These are phyloP conservation scores for Trichoderma sp. DNA, from an alignment of 2,329 filamentous ascomycete genomes.

Conservation along the genomic window DNA sequence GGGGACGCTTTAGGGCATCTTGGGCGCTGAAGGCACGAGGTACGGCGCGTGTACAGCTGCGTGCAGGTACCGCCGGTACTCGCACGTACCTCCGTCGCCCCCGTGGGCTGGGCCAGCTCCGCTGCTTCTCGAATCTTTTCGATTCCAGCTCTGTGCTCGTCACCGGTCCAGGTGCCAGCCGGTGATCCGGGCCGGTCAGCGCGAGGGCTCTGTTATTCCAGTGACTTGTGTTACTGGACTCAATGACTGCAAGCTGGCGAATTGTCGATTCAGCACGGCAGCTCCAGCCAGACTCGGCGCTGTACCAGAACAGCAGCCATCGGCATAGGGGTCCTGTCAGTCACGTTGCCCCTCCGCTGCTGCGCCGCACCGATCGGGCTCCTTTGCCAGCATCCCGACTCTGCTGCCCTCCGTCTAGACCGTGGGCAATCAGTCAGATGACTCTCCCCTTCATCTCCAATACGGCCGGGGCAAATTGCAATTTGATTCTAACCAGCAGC, in stretches of 20 bases:
- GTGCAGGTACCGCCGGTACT: not conserved
- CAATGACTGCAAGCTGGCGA: too few species aligned
- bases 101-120: slow-evolving; percentile 1
- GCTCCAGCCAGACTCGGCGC: not conserved
- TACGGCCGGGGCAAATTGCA: slow-evolving; percentile 3
- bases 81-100: slow-evolving; percentile 13
- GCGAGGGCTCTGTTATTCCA: too few species aligned
- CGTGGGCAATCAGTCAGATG: slow-evolving; percentile 25
- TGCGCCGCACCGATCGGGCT: slow-evolving; percentile 6
- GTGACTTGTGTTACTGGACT: too few species aligned
- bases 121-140: slow-evolving; percentile 22
- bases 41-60: slow-evolving; percentile 7
- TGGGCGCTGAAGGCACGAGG: not conserved
- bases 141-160: not conserved
- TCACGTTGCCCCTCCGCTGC: slow-evolving; percentile 25
- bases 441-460: slow-evolving; percentile 22
- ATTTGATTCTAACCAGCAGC: slow-evolving; percentile 3
- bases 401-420: slow-evolving; percentile 18
- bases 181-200: slow-evolving; percentile 17
- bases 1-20: too few species aligned
- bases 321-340: slow-evolving; percentile 3
- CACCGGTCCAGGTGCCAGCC: slow-evolving; percentile 18
- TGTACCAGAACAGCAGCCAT: not conserved
- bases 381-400: slow-evolving; percentile 12
- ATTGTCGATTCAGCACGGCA: not conserved